Percentiles rank a stretch among this genome's conserved stretches.
Conservation (phyloP, 495 filamentous ascomycete genomes). For the Pseudevernia furfuracea region DNA sequence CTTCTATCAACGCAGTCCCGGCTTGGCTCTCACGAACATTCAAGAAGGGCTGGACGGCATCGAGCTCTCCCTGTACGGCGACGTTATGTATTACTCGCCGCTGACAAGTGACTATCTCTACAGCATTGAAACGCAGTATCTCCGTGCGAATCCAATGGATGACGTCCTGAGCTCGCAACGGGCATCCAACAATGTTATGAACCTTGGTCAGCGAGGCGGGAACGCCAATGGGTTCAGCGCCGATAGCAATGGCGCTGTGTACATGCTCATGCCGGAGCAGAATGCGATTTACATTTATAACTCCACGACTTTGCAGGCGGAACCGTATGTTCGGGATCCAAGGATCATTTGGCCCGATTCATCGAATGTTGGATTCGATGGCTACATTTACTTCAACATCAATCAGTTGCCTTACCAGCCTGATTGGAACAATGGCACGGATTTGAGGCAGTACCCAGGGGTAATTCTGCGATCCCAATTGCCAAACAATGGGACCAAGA, state of each 20-base stretch:
- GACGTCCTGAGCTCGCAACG: slow-evolving; percentile 32
- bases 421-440: slow-evolving; percentile 31
- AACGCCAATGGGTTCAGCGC: slow-evolving; percentile 36
- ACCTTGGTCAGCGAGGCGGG: slow-evolving; percentile 33
- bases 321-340: slow-evolving; percentile 34
- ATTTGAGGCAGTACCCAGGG: slow-evolving; percentile 27
- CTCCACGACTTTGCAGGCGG: slow-evolving; percentile 28
- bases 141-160: slow-evolving; percentile 27
- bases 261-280: slow-evolving; percentile 36
- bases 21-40: slow-evolving; percentile 24
- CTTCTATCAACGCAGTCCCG: slow-evolving; percentile 27
- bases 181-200: slow-evolving; percentile 32
- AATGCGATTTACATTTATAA: slow-evolving; percentile 37
- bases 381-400: slow-evolving; percentile 38
- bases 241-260: slow-evolving; percentile 34
- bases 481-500: slow-evolving; percentile 28
- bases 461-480: slow-evolving; percentile 28
- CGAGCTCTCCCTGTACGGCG: slow-evolving; percentile 33
- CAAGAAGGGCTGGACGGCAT: slow-evolving; percentile 35
- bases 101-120: slow-evolving; percentile 33
- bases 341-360: slow-evolving; percentile 38
- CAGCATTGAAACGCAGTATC: slow-evolving; percentile 29
- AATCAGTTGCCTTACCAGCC: slow-evolving; percentile 38
- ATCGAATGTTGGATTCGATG: slow-evolving; percentile 32
- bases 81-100: slow-evolving; percentile 34